Base-by-base conservation (phyloP, 495 filamentous ascomycete genomes). In the Cercophora newfieldiana region DNA sequence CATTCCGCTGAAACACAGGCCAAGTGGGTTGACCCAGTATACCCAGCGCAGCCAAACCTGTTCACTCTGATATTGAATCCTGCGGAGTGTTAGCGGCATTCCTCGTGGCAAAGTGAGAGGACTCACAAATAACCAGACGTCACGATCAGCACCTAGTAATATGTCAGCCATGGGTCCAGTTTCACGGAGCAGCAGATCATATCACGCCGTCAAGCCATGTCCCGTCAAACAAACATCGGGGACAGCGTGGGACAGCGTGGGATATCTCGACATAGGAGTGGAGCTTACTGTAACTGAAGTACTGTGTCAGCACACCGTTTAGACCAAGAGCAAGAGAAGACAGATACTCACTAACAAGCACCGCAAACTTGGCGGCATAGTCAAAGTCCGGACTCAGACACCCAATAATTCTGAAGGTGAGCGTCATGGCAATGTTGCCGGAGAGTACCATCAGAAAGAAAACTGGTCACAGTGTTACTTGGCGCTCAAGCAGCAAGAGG, bases 351-450 rank as follows among this genome's bases (percentile, higher is more conserved):
- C 37, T 91, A 26, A 90, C 85, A 1, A 90, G 81, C 7, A 88
- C 85, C 2, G 89, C 92, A 70, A 92, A 90, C 74, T 91, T 92
- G 71, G 93, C 90, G 8, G 91, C 91, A 56, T 90, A 92, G 69
- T 95, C 91, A 66, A 95, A 95, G 66, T 92, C 90, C 0, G 92
- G 90, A 63, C 89, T 90, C 14, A 95, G 61, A 69, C 90, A 93
- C 21, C 88, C 91, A 14, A 93, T 85, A 0, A 90, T 91, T 66
- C 91, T 79, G 84, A 93, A 93, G 71, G 91, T 89, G 7, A 93
- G 81, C 0, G 91, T 91, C 89, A 93, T 92, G 3, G 87, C 85
- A 47, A 91, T 79, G 67, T 93, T 93, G 3, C 87, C 89, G 2
- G 82, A 83, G 4, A 92, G 76, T 49, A 93, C 87, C 59, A 93